A percentile compares a stretch with the other conserved stretches of the same genome.
Evolutionary conservation across 208 protist genomes (phyloP).

Genomic region (Entamoeba histolytica): DNA sequence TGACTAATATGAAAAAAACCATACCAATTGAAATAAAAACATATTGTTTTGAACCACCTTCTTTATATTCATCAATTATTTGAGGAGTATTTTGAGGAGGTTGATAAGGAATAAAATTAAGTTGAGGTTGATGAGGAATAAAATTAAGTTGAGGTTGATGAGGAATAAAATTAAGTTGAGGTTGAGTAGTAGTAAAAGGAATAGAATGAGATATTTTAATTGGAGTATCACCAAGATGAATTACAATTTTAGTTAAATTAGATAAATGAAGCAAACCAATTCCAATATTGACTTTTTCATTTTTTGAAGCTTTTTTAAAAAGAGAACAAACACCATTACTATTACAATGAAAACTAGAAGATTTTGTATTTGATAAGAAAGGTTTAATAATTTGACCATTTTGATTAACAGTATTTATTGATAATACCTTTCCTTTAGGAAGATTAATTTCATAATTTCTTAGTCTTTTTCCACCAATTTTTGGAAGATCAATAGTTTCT

Average conservation of each 20-base stretch:
- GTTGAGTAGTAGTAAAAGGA: background rate
- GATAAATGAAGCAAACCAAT: background rate
- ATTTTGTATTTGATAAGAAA: background rate
- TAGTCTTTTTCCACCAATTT: background rate
- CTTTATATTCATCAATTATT: background rate
- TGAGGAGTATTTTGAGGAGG: background rate
- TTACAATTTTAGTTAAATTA: background rate
- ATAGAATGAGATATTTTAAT: too few relatives aligned
- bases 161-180: background rate
- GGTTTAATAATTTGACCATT: background rate
- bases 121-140: background rate
- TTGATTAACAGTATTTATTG: background rate
- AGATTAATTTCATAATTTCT: background rate
- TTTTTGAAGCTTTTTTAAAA: background rate
- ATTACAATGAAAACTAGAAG: background rate
- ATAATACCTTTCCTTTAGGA: background rate
- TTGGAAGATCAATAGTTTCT: background rate
- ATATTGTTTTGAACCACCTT: background rate
- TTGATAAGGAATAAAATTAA: background rate
- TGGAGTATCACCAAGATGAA: background rate
- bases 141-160: background rate
- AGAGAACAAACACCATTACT: background rate
- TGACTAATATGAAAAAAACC: background rate
- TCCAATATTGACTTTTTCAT: background rate
- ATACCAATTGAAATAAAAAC: background rate